A percentile compares a stretch with the other conserved stretches of the same genome.
Evolutionary conservation across 306 rosid genomes (phyloP).

Genomic region (Trichosanthes cucumerina): DNA sequence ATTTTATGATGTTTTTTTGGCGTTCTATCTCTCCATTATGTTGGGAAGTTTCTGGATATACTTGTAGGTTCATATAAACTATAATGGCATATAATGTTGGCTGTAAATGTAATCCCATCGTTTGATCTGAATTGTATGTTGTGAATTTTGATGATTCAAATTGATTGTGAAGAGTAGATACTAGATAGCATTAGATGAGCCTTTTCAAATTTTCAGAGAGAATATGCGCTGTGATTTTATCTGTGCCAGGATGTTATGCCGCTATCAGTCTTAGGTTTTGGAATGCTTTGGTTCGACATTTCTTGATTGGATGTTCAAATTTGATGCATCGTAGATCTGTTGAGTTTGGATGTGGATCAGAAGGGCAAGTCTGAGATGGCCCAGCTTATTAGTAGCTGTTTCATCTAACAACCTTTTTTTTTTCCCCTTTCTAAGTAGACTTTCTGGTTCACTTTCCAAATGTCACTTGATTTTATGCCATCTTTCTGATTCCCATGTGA

Average conservation of each 20-base stretch:
- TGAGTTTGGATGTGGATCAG: not conserved
- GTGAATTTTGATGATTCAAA: not conserved
- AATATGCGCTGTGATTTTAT: not conserved
- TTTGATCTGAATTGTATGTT: not conserved
- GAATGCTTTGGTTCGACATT: not conserved
- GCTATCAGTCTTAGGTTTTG: not conserved
- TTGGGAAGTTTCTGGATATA: not conserved
- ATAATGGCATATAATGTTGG: not conserved
- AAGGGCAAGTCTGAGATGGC: not conserved
- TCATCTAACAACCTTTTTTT: not conserved
- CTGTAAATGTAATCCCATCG: not conserved
- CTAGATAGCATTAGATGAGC: not conserved
- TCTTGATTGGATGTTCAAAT: not conserved
- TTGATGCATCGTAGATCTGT: not conserved
- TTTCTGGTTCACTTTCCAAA: not conserved
- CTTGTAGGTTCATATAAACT: not conserved
- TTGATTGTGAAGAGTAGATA: not conserved
- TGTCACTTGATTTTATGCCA: not conserved
- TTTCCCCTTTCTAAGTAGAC: not conserved
- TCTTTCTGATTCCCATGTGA: constrained; percentile 8
- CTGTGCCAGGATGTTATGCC: not conserved
- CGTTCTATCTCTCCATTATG: not conserved
- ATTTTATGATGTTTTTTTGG: not conserved
- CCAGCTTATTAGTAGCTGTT: not conserved
- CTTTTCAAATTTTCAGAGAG: not conserved